Percentiles rank a stretch among this genome's conserved stretches.
phyloP scores from a whole-genome alignment of 1,284 basidiomycete genomes.

The Sphagnurus paluster region DNA sequence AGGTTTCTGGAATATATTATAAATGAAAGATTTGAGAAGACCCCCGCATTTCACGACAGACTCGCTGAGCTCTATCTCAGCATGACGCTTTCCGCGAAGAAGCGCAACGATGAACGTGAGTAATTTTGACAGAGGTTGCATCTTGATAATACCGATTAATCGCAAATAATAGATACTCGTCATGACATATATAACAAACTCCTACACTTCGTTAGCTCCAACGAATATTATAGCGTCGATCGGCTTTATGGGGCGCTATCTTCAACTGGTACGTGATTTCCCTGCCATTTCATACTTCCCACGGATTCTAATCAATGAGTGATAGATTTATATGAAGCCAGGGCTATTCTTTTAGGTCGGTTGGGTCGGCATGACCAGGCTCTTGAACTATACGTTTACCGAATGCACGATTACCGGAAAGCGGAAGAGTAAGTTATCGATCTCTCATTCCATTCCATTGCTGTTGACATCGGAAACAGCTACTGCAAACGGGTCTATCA shows the following conservation, averaged over 20 bases:
- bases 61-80: slow-evolving; percentile 84
- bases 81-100: slow-evolving; percentile 58
- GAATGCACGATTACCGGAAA: slow-evolving; percentile 76
- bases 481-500: slow-evolving; percentile 85
- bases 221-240: slow-evolving; percentile 76
- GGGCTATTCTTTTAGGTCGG: slow-evolving; percentile 87
- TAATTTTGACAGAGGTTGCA: slow-evolving; percentile 7
- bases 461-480: slow-evolving; percentile 38
- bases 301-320: background rate
- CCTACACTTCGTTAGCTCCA: slow-evolving; percentile 74
- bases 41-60: slow-evolving; percentile 80
- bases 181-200: slow-evolving; percentile 66
- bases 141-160: background rate
- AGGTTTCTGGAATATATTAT: slow-evolving; percentile 91
- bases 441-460: slow-evolving; percentile 4
- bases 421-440: slow-evolving; percentile 76
- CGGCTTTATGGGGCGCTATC: slow-evolving; percentile 78
- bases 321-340: slow-evolving; percentile 80
- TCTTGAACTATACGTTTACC: slow-evolving; percentile 89
- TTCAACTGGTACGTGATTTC: slow-evolving; percentile 63
- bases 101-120: slow-evolving; percentile 55
- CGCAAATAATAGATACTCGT: slow-evolving; percentile 35
- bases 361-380: slow-evolving; percentile 92
- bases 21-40: slow-evolving; percentile 67
- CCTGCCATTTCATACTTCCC: background rate